phyloP scores from a whole-genome alignment of 2,329 filamentous ascomycete species.

The Talaromyces atroroseus region DNA sequence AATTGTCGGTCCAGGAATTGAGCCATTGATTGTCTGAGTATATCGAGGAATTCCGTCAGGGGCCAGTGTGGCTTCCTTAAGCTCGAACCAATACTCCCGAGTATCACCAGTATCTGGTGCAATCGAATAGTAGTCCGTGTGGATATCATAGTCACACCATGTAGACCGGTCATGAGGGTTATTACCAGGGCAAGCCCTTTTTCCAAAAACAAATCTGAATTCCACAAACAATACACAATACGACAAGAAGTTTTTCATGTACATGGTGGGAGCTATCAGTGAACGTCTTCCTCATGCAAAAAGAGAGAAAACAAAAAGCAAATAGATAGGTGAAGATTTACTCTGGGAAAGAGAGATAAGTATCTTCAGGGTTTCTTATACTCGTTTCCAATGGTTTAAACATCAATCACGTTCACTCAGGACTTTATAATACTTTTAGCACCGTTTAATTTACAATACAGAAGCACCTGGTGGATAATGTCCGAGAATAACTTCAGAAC shows the following conservation, averaged over 20 bases:
- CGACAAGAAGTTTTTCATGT: background rate
- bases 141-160: conserved; percentile 9
- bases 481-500: background rate
- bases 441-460: too few species aligned
- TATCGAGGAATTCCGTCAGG: conserved; percentile 25
- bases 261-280: background rate
- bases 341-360: background rate
- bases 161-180: background rate
- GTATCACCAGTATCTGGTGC: conserved; percentile 22
- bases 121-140: conserved; percentile 11
- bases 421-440: too few species aligned
- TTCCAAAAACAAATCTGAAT: background rate
- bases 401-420: background rate
- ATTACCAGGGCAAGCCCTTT: background rate
- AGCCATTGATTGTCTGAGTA: conserved; percentile 26
- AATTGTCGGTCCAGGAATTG: conserved; percentile 30
- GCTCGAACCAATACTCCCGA: conserved; percentile 25
- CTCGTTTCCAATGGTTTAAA: background rate
- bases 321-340: background rate
- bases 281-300: background rate
- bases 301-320: too few species aligned
- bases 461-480: background rate
- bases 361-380: background rate
- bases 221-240: background rate
- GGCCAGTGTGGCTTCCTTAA: conserved; percentile 19